Evolutionary conservation across 345 rosid genomes (phyloP), one percentile per base, ranked within the genome.

Genomic region (Raphanus raphanistrum): DNA sequence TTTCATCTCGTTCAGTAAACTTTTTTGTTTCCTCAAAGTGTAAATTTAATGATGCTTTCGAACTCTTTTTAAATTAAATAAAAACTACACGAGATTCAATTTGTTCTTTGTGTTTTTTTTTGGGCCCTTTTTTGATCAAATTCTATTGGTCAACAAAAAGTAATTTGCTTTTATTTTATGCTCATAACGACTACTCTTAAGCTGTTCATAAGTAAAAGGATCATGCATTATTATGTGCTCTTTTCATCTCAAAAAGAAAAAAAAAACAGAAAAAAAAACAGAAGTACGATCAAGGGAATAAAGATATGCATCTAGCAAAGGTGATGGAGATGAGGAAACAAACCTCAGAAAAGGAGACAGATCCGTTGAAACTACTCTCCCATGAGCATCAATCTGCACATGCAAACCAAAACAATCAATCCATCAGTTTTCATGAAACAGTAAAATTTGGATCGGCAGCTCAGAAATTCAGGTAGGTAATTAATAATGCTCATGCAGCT

Each of bases 321-420:
- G 26, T 4, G 33, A 15, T n/a, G 26, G 2, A 68, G 63, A 48
- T 4, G 70, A 70, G 68, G 38, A 64, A 35, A 1, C 26, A 63
- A 15, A 77, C 76, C 81, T 71, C 60, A 43, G 59, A 41, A 55
- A 6, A 61, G 57, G 28, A 77, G 67, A 64, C 35, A 76, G 57
- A 38, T 77, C 71, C 38, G 29, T n/a, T 21, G 3, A 55, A 55
- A 33, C 4, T 29, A 38, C 64, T 32, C 69, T 41, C 17, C 68
- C 16, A 43, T 60, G 63, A 55, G 31, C 33, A 66, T 66, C 7
- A 63, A 58, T 71, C 81, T 77, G 76, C 50, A 65, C 76, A 77
- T 71, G 76, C 81, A 77, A 65, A 31, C 43, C 36, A 38, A 26
- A 35, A 17, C 11, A 33, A 27, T 2, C 29, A 66, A 16, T 28